Conservation (phyloP, 2,329 filamentous ascomycete species). For the Chaetomium olivaceum region DNA sequence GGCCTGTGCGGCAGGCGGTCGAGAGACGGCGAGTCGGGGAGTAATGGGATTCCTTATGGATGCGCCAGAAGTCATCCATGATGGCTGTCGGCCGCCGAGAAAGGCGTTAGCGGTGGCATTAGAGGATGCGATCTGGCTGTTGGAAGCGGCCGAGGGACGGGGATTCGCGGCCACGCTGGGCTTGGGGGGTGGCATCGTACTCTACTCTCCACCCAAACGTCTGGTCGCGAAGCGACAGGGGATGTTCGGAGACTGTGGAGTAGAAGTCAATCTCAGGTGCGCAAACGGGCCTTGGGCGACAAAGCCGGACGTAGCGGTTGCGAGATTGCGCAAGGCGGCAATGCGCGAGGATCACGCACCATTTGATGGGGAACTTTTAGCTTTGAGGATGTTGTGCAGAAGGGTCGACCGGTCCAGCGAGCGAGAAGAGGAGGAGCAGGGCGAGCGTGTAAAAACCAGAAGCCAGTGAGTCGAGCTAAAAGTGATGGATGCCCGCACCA, state of each 20-base stretch:
- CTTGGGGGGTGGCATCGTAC: slow-evolving; percentile 23
- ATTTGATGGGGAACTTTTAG: slow-evolving; percentile 17
- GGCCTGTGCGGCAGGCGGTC: slow-evolving; percentile 8
- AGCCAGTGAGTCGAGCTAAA: background rate
- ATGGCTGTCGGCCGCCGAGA: slow-evolving; percentile 33
- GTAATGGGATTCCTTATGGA: slow-evolving; percentile 21
- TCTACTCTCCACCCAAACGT: slow-evolving; percentile 20
- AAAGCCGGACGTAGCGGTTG: background rate
- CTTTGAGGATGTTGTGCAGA: background rate
- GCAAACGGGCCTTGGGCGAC: slow-evolving; percentile 2
- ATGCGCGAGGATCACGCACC: slow-evolving; percentile 17
- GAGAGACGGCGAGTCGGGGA: slow-evolving; percentile 20
- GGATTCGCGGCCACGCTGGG: slow-evolving; percentile 16
- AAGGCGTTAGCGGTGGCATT: slow-evolving; percentile 39
- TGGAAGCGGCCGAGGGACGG: slow-evolving; percentile 8
- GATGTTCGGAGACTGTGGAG: slow-evolving; percentile 20
- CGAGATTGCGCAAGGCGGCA: slow-evolving; percentile 9
- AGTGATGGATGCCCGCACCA: background rate
- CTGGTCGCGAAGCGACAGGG: slow-evolving; percentile 21
- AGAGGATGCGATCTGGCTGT: slow-evolving; percentile 32
- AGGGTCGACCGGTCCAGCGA: background rate
- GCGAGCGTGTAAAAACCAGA: background rate
- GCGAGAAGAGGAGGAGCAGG: background rate
- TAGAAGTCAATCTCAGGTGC: background rate
- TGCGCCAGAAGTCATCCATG: slow-evolving; percentile 34